Percentiles rank a stretch among this genome's conserved stretches.
phyloP scores from a whole-genome alignment of 2,329 filamentous ascomycete genomes.

The Hypoxylon sp. region DNA sequence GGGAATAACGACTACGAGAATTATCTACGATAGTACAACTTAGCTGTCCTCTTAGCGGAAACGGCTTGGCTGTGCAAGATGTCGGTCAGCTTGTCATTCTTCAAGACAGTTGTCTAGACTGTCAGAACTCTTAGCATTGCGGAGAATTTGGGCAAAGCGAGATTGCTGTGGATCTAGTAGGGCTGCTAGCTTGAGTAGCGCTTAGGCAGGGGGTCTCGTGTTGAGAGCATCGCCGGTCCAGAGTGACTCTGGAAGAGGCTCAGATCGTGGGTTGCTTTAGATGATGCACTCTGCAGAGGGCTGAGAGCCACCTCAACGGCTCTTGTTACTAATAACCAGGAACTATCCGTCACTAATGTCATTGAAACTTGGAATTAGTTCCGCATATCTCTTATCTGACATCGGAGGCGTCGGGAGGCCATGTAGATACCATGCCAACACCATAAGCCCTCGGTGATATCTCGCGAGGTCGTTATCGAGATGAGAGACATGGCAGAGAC shows the following conservation, averaged over 20 bases:
- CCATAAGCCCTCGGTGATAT: slow-evolving; percentile 8
- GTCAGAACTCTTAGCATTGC: slow-evolving; percentile 28
- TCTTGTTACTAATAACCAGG: slow-evolving; percentile 2
- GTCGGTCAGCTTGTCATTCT: slow-evolving; percentile 22
- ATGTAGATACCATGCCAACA: slow-evolving; percentile 10
- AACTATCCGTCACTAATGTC: slow-evolving; percentile 18
- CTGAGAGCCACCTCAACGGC: slow-evolving; percentile 17
- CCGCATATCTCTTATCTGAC: slow-evolving; percentile 2
- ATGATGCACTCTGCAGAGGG: slow-evolving; percentile 5
- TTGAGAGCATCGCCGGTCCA: slow-evolving; percentile 18
- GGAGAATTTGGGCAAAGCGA: slow-evolving; percentile 35
- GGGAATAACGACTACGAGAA: neutral
- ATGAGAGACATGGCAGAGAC: slow-evolving; percentile 21
- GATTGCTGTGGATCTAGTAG: slow-evolving; percentile 40
- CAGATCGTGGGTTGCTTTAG: slow-evolving; percentile 22
- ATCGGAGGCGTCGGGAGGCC: neutral
- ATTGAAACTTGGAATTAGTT: slow-evolving; percentile 13
- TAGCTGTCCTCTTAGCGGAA: slow-evolving; percentile 1
- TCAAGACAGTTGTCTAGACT: slow-evolving; percentile 11
- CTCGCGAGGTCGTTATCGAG: slow-evolving; percentile 7
- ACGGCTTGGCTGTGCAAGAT: slow-evolving; percentile 10
- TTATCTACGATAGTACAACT: neutral
- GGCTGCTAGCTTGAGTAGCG: slow-evolving; percentile 22
- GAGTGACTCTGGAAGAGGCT: slow-evolving; percentile 23
- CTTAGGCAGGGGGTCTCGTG: slow-evolving; percentile 23